Evolutionary conservation across 306 rosid genomes (phyloP).

Genomic region (Hippophae rhamnoides): DNA sequence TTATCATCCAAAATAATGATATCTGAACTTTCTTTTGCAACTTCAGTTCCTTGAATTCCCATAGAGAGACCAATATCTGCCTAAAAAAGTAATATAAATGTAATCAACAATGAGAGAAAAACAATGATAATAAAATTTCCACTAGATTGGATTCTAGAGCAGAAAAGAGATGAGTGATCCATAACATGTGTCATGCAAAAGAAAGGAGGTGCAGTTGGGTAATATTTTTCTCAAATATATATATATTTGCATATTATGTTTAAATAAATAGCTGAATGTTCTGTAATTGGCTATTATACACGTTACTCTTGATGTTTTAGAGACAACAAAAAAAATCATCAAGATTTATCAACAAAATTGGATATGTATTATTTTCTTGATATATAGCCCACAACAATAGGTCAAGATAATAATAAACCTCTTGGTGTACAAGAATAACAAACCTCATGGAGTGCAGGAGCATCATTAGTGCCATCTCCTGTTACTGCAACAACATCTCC

Average conservation of each 20-base stretch:
- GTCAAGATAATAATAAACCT: no score
- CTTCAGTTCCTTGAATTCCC: conserved; percentile 99
- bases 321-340: no score
- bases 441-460: conserved; percentile 98
- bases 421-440: conserved; percentile 28
- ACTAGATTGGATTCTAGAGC: not conserved
- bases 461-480: conserved; percentile 98
- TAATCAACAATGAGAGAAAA: conserved; percentile 25
- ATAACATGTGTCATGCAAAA: no score
- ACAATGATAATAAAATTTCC: not conserved
- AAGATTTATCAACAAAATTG: no score
- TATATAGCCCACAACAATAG: no score
- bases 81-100: conserved; percentile 47
- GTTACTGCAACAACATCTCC: conserved; percentile 98
- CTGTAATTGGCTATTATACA: no score
- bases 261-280: no score
- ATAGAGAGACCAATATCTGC: conserved; percentile 99
- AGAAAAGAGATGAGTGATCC: not conserved
- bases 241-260: no score
- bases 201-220: no score
- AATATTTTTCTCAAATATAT: no score
- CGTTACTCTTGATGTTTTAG: no score
- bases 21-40: conserved; percentile 98
- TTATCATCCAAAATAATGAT: conserved; percentile 88
- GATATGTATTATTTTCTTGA: no score